Conservation (phyloP, 768 basidiomycete species). For the Kwoniella heveanensis region DNA sequence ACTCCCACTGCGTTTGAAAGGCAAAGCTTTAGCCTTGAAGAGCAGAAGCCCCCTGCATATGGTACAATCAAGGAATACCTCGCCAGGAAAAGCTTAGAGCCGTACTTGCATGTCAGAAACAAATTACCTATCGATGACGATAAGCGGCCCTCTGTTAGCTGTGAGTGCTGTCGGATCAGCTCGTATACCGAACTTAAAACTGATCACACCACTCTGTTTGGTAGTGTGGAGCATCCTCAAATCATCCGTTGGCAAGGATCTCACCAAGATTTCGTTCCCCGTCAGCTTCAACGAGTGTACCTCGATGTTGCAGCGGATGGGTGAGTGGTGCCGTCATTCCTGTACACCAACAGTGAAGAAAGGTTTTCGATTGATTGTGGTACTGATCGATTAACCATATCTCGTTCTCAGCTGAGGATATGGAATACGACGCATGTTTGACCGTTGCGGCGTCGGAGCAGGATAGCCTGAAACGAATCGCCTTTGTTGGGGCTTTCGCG, state of each 20-base stretch:
- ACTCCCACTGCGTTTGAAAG: constrained; percentile 25
- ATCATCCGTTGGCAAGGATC: constrained; percentile 90
- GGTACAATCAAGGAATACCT: constrained; percentile 54
- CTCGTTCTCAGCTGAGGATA: constrained; percentile 69
- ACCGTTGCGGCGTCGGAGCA: constrained; percentile 77
- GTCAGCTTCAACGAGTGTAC: constrained; percentile 71
- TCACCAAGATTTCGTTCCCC: constrained; percentile 93
- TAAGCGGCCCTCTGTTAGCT: constrained; percentile 73
- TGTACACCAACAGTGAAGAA: too few relatives aligned
- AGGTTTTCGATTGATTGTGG: too few relatives aligned
- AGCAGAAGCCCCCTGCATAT: constrained; percentile 4
- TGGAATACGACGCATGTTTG: constrained; percentile 90
- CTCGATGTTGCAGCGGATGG: constrained; percentile 94
- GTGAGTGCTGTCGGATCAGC: too few relatives aligned
- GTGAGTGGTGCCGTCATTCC: too few relatives aligned
- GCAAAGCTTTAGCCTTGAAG: constrained; percentile 8
- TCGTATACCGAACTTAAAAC: too few relatives aligned
- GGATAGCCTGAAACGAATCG: constrained; percentile 79
- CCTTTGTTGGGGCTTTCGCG: constrained; percentile 92
- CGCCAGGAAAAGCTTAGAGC: constrained; percentile 60
- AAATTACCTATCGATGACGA: constrained; percentile 68
- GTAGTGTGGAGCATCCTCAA: constrained; percentile 91
- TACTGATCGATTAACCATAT: neutral
- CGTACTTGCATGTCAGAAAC: constrained; percentile 68
- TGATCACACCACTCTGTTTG: constrained; percentile 1